phyloP scores from a whole-genome alignment of 2,329 filamentous ascomycete species.

The Diatrype stigma region DNA sequence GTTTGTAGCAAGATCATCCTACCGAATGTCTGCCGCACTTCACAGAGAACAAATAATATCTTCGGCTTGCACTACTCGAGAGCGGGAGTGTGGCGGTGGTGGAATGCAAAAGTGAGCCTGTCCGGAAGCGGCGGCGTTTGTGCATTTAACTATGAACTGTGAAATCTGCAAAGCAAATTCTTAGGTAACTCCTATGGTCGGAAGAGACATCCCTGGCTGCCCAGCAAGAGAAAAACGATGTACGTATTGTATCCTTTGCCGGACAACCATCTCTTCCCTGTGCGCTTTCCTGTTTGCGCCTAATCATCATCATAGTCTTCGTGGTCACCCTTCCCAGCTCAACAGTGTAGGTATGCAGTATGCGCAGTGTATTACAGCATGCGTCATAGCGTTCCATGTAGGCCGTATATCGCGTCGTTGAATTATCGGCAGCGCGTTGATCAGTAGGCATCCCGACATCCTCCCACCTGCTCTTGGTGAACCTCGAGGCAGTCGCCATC shows the following conservation, averaged over 20 bases:
- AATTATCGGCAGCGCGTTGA: neutral
- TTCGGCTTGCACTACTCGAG: neutral
- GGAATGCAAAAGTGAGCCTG: neutral
- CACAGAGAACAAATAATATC: too few species aligned
- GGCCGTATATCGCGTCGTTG: neutral
- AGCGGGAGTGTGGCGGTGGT: neutral
- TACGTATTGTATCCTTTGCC: neutral
- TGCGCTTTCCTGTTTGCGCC: neutral
- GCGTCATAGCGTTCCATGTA: neutral
- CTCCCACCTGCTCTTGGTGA: slow-evolving; percentile 96
- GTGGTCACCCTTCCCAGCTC: neutral
- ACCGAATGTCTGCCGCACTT: too few species aligned
- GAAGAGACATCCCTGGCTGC: neutral
- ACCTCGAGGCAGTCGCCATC: slow-evolving; percentile 96
- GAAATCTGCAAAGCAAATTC: neutral
- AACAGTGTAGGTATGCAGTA: too few species aligned
- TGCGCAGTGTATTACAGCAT: too few species aligned
- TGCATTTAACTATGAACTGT: neutral
- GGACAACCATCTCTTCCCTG: neutral
- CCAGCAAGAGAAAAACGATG: neutral
- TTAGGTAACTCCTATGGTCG: neutral
- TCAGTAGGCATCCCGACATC: slow-evolving; percentile 37
- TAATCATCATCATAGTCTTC: neutral
- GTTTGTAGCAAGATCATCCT: too few species aligned
- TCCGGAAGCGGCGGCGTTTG: neutral